These are phyloP conservation scores for Cladosporium sp. DNA, from an alignment of 2,329 filamentous ascomycete genomes.

Conservation along the genomic window DNA sequence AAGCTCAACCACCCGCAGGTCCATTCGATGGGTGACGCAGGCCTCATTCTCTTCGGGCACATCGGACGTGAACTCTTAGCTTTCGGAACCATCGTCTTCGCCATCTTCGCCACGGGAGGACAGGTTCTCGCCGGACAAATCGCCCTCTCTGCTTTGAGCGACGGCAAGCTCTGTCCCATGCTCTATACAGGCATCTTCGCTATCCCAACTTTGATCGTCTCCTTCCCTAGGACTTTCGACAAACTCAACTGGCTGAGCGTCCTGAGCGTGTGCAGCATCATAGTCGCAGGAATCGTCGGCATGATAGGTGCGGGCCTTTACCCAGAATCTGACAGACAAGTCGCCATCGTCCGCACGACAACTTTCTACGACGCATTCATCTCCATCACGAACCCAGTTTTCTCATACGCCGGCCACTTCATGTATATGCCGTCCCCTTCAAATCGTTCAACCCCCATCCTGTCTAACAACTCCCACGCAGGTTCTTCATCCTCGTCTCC, in stretches of 20 bases:
- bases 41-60: slow-evolving; percentile 31
- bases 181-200: slow-evolving; percentile 50
- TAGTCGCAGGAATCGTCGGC: slow-evolving; percentile 48
- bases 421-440: slow-evolving; percentile 28
- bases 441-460: background rate
- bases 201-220: slow-evolving; percentile 43
- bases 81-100: slow-evolving; percentile 50
- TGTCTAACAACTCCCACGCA: slow-evolving; percentile 7
- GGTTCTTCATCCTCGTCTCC: slow-evolving; percentile 51
- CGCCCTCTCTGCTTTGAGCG: slow-evolving; percentile 44
- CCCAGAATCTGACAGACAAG: slow-evolving; percentile 35
- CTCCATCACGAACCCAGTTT: slow-evolving; percentile 50
- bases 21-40: slow-evolving; percentile 36
- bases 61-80: slow-evolving; percentile 23
- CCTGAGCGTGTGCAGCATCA: slow-evolving; percentile 43
- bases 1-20: slow-evolving; percentile 34
- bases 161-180: slow-evolving; percentile 46
- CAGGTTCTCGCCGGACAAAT: slow-evolving; percentile 52
- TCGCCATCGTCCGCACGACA: slow-evolving; percentile 37
- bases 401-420: slow-evolving; percentile 51
- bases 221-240: slow-evolving; percentile 49
- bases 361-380: slow-evolving; percentile 45
- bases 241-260: slow-evolving; percentile 47
- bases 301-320: slow-evolving; percentile 47
- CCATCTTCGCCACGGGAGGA: slow-evolving; percentile 48